A percentile compares a stretch with the other conserved stretches of the same genome.
These are phyloP conservation scores for Pugionium dolabratum DNA, from an alignment of 345 rosid species.

Conservation along the genomic window DNA sequence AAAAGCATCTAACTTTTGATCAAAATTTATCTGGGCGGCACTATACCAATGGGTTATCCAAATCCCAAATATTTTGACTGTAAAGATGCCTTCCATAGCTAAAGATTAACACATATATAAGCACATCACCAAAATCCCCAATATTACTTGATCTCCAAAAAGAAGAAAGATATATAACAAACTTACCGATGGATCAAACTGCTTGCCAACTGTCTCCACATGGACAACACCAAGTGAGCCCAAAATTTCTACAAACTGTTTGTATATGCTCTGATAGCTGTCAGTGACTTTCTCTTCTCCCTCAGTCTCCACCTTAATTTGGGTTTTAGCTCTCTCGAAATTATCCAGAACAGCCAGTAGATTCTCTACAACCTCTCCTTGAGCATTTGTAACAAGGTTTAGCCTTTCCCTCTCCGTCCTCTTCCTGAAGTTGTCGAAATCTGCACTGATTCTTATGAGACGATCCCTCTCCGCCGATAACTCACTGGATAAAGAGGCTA, in stretches of 20 bases:
- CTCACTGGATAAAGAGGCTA: conserved; percentile 59
- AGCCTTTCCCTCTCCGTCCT: conserved; percentile 88
- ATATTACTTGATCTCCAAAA: neutral
- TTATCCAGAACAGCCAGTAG: conserved; percentile 80
- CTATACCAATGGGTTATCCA: neutral
- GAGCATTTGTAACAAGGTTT: conserved; percentile 77
- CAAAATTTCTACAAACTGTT: conserved; percentile 82
- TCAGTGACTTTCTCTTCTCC: conserved; percentile 87
- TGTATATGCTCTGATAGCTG: conserved; percentile 93
- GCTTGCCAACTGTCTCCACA: conserved; percentile 79
- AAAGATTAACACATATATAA: conserved; percentile 6
- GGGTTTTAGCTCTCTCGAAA: conserved; percentile 93
- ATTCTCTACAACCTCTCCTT: conserved; percentile 90
- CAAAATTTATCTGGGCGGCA: neutral
- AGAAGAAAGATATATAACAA: conserved; percentile 29
- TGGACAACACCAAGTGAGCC: conserved; percentile 74
- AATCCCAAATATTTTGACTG: neutral
- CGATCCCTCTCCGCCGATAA: conserved; percentile 70
- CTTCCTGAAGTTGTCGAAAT: conserved; percentile 96
- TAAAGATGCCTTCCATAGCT: neutral
- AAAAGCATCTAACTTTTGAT: conserved; percentile 10
- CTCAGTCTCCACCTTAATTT: conserved; percentile 78
- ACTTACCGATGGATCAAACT: conserved; percentile 96
- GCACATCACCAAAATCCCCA: neutral
- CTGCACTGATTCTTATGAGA: conserved; percentile 82